These are phyloP conservation scores for Macrotyloma uniflorum DNA, from an alignment of 306 rosid species.

Conservation along the genomic window DNA sequence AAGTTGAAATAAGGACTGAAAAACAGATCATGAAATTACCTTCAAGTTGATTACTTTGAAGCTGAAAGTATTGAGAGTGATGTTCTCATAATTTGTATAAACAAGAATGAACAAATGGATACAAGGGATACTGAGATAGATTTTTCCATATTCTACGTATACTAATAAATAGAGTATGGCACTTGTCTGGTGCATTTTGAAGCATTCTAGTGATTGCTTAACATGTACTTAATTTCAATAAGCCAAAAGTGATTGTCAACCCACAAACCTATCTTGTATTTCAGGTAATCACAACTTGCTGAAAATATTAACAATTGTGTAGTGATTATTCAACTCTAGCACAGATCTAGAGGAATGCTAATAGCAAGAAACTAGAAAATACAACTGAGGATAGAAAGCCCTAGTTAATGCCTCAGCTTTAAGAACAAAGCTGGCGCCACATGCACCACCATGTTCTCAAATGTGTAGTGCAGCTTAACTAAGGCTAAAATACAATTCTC, in stretches of 20 bases:
- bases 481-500: slow-evolving; percentile 2
- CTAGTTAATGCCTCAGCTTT: neutral
- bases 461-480: slow-evolving; percentile 38
- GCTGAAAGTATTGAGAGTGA: neutral
- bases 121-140: slow-evolving; percentile 30
- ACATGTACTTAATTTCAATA: slow-evolving; percentile 39
- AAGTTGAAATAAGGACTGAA: slow-evolving; percentile 33
- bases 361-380: slow-evolving; percentile 26
- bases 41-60: slow-evolving; percentile 17
- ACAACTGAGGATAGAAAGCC: slow-evolving; percentile 9
- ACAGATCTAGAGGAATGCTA: slow-evolving; percentile 42
- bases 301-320: neutral
- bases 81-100: neutral
- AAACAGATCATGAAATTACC: slow-evolving; percentile 36
- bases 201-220: slow-evolving; percentile 39
- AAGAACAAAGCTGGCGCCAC: slow-evolving; percentile 31
- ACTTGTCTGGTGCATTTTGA: slow-evolving; percentile 31
- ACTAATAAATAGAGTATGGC: slow-evolving; percentile 37
- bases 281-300: slow-evolving; percentile 13
- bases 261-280: slow-evolving; percentile 29
- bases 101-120: slow-evolving; percentile 23
- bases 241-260: slow-evolving; percentile 37
- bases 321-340: slow-evolving; percentile 1
- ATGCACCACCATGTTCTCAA: slow-evolving; percentile 17
- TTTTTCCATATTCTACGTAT: neutral